Evolutionary conservation across 2,329 filamentous ascomycete genomes (phyloP).

Genomic region (Fusarium pseudograminearum): DNA sequence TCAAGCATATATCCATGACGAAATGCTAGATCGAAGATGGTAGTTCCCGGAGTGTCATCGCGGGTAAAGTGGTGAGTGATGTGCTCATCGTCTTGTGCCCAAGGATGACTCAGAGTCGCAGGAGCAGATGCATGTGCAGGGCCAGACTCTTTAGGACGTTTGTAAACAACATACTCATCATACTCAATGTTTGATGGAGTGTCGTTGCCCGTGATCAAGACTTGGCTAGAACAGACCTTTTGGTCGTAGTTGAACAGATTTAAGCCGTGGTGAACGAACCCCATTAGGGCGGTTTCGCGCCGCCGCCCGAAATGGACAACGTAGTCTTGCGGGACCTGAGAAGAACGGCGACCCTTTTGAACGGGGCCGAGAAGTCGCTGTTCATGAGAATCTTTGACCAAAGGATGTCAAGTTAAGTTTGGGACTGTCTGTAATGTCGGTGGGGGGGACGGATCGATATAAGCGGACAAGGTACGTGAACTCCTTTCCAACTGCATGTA

Average conservation of each 20-base stretch:
- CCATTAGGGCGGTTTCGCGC: conserved; percentile 45
- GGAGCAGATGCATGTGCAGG: conserved; percentile 13
- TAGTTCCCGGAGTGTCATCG: conserved; percentile 50
- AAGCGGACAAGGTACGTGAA: conserved; percentile 7
- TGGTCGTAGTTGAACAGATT: conserved; percentile 56
- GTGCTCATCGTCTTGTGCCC: conserved; percentile 42
- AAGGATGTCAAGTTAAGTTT: conserved; percentile 2
- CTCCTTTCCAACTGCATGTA: background rate
- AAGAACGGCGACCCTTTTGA: conserved; percentile 43
- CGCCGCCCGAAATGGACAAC: conserved; percentile 43
- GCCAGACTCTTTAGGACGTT: conserved; percentile 35
- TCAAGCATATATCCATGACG: conserved; percentile 49
- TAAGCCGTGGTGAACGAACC: conserved; percentile 47
- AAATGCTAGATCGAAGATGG: conserved; percentile 52
- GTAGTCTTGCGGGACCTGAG: conserved; percentile 42
- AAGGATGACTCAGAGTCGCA: conserved; percentile 5
- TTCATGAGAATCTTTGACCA: conserved; percentile 37
- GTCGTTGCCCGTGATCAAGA: conserved; percentile 50
- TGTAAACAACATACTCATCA: conserved; percentile 56
- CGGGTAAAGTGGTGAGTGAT: conserved; percentile 52
- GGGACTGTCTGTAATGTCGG: background rate
- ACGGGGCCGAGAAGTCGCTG: conserved; percentile 40
- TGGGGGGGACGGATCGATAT: background rate
- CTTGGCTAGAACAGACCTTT: conserved; percentile 49
- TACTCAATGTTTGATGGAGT: conserved; percentile 53